Evolutionary conservation across 1,284 basidiomycete genomes (phyloP), one percentile per base, ranked within the genome.

Genomic region (Fomes fomentarius): DNA sequence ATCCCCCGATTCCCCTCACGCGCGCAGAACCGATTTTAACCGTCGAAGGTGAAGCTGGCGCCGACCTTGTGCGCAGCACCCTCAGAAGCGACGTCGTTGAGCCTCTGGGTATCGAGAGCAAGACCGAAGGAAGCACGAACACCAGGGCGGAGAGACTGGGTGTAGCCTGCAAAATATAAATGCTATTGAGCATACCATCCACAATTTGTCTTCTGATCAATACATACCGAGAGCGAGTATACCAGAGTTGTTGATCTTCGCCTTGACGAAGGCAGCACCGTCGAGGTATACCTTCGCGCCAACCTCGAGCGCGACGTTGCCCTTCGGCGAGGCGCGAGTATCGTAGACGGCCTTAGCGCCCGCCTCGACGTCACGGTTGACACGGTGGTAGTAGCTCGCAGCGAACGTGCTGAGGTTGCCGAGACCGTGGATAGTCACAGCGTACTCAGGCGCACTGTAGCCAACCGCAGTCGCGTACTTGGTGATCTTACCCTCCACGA

Each of bases 351-450:
- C 94, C 84, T 96, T 96, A 67, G 96, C 96, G 74, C 95, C 96
- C 62, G 95, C 97, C 82, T 99, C 96, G 58, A 98, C 94, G 71
- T 98, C 96, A 66, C 78, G 72, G 74, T 83, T 92, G 71, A 99
- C 96, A 66, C 92, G 92, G 87, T 99, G 97, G 84, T 98, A 99
- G 86, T 98, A 99, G 75, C 91, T 94, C 65, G 96, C 97, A 58
- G 91, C 84, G 83, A 95, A 98, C 69, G 89, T 89, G 70, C 89
- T 91, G 73, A 98, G 77, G 85, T 98, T 98, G 81, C 93, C 91
- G 69, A 98, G 86, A 62, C 90, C 94, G 78, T 98, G 95, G 58
- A 98, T 69, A 66, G 96, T 95, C 74, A 98, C 86, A 63, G 95
- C 93, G 79, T 98, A 99, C 75, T 98, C 94, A 47, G 96, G 93